Base-by-base conservation (phyloP, 73 alveolate genomes). In the Blepharisma stoltei region DNA sequence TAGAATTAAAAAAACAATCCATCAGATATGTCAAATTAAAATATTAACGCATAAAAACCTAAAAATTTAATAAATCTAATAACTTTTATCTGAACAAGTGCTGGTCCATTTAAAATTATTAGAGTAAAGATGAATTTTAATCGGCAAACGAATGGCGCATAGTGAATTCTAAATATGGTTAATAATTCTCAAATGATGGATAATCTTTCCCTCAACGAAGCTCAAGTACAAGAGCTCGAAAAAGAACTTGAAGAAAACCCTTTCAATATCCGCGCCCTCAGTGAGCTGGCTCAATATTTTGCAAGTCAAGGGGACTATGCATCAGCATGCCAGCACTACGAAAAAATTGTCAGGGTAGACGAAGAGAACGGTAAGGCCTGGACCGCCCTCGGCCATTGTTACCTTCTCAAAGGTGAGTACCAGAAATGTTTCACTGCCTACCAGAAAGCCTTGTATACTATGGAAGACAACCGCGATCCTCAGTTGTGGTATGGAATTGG, bases 301-400 rank as follows among this genome's bases (percentile, higher is more conserved):
- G 93, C 93, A 23, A 81, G 86, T 5, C 73, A 77, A 47, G 88
- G 89, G 14, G 93, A 86, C 65, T 82, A 81, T 78, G 86, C 80
- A 70, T 77, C 71, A 47, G 93, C 93, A n/a, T 73, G 80, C 21
- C 76, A 86, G 49, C 77, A 86, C 84, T 86, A 81, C 66, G 55
- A 38, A 45, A 73, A 86, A 70, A 80, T 86, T 20, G 70, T 84
- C 5, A 81, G 21, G 23, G 14, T 82, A 37, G 85, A 78, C 78
- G 81, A 82, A 25, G 93, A 86, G 32, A 86, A 86, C 54, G 89
- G 89, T 4, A 88, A 83, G 38, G 94, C 90, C 6, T 87, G 94
- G 94, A 83, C 94, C 18, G 94, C 94, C 14, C 80, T 87, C 0
- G 94, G 94, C 20, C 94, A 87, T 54, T 87, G 94, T 77, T 87